These are phyloP conservation scores for Taphrina populina DNA, from an alignment of 1,139 yeast species.

Conservation along the genomic window DNA sequence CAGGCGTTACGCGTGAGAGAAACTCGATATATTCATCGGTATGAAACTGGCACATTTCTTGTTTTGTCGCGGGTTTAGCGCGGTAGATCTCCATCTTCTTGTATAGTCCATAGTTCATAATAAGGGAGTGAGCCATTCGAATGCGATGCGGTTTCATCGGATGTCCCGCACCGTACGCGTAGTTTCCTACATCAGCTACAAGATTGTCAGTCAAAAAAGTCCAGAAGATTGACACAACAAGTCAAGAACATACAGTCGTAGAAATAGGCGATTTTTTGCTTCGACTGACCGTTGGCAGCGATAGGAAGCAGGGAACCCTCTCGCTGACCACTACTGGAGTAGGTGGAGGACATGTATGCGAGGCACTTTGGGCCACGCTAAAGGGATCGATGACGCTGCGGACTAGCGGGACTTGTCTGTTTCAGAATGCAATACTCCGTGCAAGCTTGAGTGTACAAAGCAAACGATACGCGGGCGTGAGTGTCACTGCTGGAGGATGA, in stretches of 20 bases:
- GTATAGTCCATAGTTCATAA: slow-evolving; percentile 95
- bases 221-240: not conserved
- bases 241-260: slow-evolving; percentile 40
- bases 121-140: slow-evolving; percentile 76
- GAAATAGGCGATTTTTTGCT: slow-evolving; percentile 39
- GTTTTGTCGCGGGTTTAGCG: slow-evolving; percentile 97
- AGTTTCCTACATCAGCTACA: slow-evolving; percentile 85
- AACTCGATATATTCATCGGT: slow-evolving; percentile 97
- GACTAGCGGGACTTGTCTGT: too few relatives aligned
- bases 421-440: too few relatives aligned
- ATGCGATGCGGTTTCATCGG: slow-evolving; percentile 98
- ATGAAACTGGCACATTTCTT: slow-evolving; percentile 98
- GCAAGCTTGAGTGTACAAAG: too few relatives aligned
- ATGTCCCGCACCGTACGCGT: slow-evolving; percentile 97
- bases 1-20: slow-evolving; percentile 88
- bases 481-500: too few relatives aligned
- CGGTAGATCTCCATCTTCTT: slow-evolving; percentile 95
- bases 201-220: not conserved
- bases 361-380: too few relatives aligned
- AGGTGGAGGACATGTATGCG: too few relatives aligned
- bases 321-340: slow-evolving; percentile 28
- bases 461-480: too few relatives aligned
- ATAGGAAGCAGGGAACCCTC: slow-evolving; percentile 34
- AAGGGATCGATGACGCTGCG: too few relatives aligned
- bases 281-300: slow-evolving; percentile 33